phyloP scores from a whole-genome alignment of 169 alveolate species.

The Sarcocystis neurona region DNA sequence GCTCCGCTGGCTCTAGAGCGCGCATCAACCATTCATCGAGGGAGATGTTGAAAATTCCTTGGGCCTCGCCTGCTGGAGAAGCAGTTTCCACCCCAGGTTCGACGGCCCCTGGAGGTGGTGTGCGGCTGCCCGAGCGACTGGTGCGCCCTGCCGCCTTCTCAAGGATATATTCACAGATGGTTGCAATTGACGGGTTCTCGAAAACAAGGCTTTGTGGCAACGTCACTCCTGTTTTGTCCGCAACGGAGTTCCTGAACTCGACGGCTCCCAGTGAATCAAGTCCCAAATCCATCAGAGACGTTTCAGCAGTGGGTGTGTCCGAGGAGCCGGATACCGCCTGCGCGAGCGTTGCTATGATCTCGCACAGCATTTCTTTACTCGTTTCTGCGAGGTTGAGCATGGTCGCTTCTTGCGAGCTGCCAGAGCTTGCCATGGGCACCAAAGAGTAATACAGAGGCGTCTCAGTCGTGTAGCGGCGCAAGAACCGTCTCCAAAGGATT shows the following conservation, averaged over 20 bases:
- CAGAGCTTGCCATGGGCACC: slow-evolving; percentile 44
- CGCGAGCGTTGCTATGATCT: slow-evolving; percentile 50
- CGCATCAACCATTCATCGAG: slow-evolving; percentile 74
- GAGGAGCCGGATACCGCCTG: slow-evolving; percentile 64
- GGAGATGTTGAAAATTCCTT: slow-evolving; percentile 26
- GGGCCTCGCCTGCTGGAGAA: background rate
- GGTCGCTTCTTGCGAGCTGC: slow-evolving; percentile 18
- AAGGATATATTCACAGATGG: slow-evolving; percentile 66
- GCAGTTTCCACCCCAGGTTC: too few species aligned
- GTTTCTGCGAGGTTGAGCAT: slow-evolving; percentile 49
- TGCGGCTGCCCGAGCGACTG: slow-evolving; percentile 15
- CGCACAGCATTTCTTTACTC: slow-evolving; percentile 48
- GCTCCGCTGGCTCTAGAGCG: slow-evolving; percentile 71
- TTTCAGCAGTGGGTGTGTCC: slow-evolving; percentile 49
- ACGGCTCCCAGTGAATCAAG: slow-evolving; percentile 82
- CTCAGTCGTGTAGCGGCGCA: slow-evolving; percentile 65
- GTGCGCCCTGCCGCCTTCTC: slow-evolving; percentile 44
- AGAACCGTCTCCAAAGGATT: slow-evolving; percentile 70
- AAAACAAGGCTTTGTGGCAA: slow-evolving; percentile 75
- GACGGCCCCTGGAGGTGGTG: background rate
- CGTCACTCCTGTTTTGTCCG: slow-evolving; percentile 71
- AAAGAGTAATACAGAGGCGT: slow-evolving; percentile 60
- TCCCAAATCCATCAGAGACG: slow-evolving; percentile 79
- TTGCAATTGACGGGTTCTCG: slow-evolving; percentile 74
- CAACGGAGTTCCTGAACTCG: slow-evolving; percentile 78